A percentile compares a stretch with the other conserved stretches of the same genome.
These are phyloP conservation scores for Atkinsonella texensis DNA, from an alignment of 2,329 filamentous ascomycete genomes.

Conservation along the genomic window DNA sequence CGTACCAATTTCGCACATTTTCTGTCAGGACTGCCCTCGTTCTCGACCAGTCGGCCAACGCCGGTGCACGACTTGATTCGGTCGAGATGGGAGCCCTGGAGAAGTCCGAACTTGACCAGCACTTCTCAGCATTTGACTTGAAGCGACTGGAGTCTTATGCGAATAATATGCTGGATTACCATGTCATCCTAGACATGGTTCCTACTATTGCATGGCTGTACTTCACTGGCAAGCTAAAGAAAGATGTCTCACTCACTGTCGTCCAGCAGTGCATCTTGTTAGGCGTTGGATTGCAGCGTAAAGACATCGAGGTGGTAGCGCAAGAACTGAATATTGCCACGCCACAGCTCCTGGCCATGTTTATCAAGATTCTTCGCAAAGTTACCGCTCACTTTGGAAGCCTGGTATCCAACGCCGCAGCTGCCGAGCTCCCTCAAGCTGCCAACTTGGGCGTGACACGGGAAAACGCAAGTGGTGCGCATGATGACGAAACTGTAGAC, in stretches of 20 bases:
- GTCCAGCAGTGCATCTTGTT: constrained; percentile 80
- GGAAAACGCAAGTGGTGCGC: constrained; percentile 48
- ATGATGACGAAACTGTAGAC: constrained; percentile 56
- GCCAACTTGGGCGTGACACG: constrained; percentile 45
- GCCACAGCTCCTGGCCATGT: constrained; percentile 85
- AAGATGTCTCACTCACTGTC: constrained; percentile 58
- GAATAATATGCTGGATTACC: constrained; percentile 95
- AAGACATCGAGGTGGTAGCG: constrained; percentile 69
- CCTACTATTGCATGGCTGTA: constrained; percentile 72
- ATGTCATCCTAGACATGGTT: constrained; percentile 88
- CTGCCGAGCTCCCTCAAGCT: constrained; percentile 49
- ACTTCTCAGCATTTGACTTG: constrained; percentile 83
- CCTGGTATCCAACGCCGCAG: constrained; percentile 63
- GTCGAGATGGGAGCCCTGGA: constrained; percentile 42
- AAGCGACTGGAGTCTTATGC: constrained; percentile 93
- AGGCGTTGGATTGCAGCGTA: constrained; percentile 83
- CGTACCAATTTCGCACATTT: constrained; percentile 85
- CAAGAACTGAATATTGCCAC: constrained; percentile 63
- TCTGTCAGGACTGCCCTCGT: constrained; percentile 66
- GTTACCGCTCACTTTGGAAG: constrained; percentile 65
- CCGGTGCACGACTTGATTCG: constrained; percentile 55
- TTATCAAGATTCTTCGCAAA: constrained; percentile 91
- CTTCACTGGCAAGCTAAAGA: constrained; percentile 65
- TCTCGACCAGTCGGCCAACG: constrained; percentile 74
- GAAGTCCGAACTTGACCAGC: constrained; percentile 63